phyloP scores from a whole-genome alignment of 2,329 filamentous ascomycete genomes.

The Arthrobotrys sinensis region DNA sequence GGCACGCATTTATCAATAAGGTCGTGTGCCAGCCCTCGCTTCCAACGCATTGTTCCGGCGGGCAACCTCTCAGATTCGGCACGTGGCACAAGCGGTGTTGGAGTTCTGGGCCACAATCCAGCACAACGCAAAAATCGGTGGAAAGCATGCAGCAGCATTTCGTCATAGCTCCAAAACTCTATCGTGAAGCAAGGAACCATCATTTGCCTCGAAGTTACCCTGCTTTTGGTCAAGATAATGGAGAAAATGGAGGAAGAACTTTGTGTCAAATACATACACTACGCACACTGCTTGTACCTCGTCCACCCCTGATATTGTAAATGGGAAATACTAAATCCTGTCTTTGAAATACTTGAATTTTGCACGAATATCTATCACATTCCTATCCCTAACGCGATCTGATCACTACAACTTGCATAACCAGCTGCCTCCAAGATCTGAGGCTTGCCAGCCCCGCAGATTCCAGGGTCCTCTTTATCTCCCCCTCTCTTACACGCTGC shows the following conservation, averaged over 20 bases:
- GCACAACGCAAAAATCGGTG: constrained; percentile 33
- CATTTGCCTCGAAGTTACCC: constrained; percentile 28
- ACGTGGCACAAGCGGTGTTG: constrained; percentile 35
- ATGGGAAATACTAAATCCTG: constrained; percentile 28
- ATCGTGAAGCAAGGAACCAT: constrained; percentile 36
- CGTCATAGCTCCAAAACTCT: constrained; percentile 60
- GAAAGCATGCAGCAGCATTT: constrained; percentile 53
- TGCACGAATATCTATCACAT: constrained; percentile 51
- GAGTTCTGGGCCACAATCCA: constrained; percentile 26
- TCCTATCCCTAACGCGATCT: constrained; percentile 42
- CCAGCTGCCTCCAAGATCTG: constrained; percentile 24
- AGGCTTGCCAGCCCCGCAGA: constrained; percentile 15
- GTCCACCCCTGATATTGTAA: background rate
- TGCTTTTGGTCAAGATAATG: constrained; percentile 11
- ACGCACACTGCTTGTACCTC: background rate
- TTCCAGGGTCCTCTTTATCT: constrained; percentile 47
- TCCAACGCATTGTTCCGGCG: constrained; percentile 13
- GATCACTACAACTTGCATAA: constrained; percentile 39
- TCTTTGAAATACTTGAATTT: constrained; percentile 23
- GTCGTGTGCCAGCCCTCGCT: constrained; percentile 23
- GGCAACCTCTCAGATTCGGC: constrained; percentile 19
- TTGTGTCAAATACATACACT: constrained; percentile 5
- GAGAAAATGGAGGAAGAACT: background rate
- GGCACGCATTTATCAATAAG: background rate
- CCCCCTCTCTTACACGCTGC: background rate